Percentiles rank a stretch among this genome's conserved stretches.
These are phyloP conservation scores for Phytophthora pinifolia DNA, from an alignment of 352 stramenopile genomes.

Conservation along the genomic window DNA sequence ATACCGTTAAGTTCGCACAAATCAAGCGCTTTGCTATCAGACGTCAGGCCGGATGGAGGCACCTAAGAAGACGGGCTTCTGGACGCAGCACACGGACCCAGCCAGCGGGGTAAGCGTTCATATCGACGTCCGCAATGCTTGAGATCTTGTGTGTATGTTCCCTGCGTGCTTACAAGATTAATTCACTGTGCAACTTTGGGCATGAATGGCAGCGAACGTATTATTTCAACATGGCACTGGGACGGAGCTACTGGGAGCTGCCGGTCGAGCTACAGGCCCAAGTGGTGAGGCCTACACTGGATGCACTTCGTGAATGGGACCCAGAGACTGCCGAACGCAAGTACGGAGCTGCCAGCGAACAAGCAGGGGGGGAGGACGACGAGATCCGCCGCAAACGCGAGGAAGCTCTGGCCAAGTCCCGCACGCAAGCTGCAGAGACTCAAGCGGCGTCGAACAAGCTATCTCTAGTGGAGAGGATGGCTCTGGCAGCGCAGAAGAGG, in stretches of 20 bases:
- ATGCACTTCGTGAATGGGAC: constrained; percentile 53
- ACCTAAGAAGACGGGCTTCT: constrained; percentile 62
- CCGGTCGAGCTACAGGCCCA: constrained; percentile 48
- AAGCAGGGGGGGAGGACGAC: constrained; percentile 21
- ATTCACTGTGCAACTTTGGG: constrained; percentile 3
- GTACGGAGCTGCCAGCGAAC: constrained; percentile 28
- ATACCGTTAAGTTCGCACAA: constrained; percentile 22
- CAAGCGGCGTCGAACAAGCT: constrained; percentile 15
- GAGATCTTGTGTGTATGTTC: constrained; percentile 1
- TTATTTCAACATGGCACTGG: constrained; percentile 80
- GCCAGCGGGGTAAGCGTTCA: constrained; percentile 44
- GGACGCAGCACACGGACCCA: constrained; percentile 71
- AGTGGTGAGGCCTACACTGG: constrained; percentile 48
- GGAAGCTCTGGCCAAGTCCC: constrained; percentile 43
- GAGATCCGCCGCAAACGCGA: constrained; percentile 42
- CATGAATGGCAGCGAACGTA: constrained; percentile 53
- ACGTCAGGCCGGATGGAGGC: constrained; percentile 30
- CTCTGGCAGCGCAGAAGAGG: constrained; percentile 52
- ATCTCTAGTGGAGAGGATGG: constrained; percentile 63
- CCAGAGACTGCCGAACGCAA: constrained; percentile 36
- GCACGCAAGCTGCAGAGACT: constrained; percentile 11
- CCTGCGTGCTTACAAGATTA: neutral
- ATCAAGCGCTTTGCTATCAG: constrained; percentile 13
- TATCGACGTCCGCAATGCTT: neutral
- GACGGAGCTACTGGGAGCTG: constrained; percentile 77